A percentile compares a stretch with the other conserved stretches of the same genome.
Conservation (phyloP, 2,329 filamentous ascomycete genomes). For the Ceratocystis cubensis region DNA sequence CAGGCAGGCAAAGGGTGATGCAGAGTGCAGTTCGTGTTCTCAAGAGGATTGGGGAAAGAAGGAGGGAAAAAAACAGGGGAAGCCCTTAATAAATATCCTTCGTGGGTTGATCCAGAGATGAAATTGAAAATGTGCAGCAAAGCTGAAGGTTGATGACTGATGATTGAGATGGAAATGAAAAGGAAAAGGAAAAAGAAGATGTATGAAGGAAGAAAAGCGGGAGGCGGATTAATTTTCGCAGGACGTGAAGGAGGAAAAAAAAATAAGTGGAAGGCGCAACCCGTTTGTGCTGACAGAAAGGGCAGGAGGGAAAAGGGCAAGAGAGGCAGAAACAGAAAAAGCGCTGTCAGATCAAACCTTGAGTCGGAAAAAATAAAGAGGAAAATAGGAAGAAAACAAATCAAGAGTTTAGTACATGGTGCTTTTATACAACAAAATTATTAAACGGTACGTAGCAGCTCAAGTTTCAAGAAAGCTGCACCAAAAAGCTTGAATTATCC, state of each 20-base stretch:
- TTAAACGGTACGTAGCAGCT: neutral
- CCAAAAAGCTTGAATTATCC: neutral
- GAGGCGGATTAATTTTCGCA: neutral
- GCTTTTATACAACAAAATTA: neutral
- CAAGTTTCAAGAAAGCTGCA: neutral
- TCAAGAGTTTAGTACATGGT: neutral
- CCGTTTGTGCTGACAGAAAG: constrained; percentile 1
- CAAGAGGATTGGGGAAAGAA: neutral
- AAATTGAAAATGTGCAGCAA: neutral
- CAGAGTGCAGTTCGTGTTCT: constrained; percentile 17
- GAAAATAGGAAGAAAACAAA: neutral
- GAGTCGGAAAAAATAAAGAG: constrained; percentile 4
- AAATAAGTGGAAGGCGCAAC: constrained; percentile 8
- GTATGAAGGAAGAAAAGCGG: neutral
- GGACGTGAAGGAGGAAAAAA: constrained; percentile 1
- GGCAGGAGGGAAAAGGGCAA: constrained; percentile 1
- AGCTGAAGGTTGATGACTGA: neutral
- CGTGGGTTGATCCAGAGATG: neutral
- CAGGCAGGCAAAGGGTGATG: neutral
- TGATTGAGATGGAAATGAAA: neutral
- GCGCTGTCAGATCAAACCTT: constrained; percentile 14
- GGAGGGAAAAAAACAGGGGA: constrained; percentile 7
- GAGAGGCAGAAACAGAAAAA: neutral
- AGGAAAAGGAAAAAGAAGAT: constrained; percentile 7
- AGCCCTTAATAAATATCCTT: constrained; percentile 12